These are phyloP conservation scores for Dendrostoma leiphaemia DNA, from an alignment of 2,329 filamentous ascomycete genomes.

Conservation along the genomic window DNA sequence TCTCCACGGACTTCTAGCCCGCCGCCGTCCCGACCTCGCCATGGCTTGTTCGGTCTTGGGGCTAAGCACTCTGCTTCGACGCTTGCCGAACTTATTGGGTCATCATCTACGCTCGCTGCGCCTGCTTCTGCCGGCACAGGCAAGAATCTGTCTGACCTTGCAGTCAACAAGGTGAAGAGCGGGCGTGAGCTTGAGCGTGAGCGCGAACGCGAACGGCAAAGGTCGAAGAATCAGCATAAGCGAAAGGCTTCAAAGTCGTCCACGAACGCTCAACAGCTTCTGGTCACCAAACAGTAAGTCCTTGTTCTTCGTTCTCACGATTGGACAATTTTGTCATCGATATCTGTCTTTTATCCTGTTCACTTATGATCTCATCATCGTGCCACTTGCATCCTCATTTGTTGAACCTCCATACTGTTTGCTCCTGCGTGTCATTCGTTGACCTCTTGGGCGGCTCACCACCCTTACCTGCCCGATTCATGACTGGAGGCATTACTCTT, in stretches of 20 bases:
- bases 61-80: slow-evolving; percentile 45
- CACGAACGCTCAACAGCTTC: slow-evolving; percentile 30
- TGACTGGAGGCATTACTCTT: no score
- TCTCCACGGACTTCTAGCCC: slow-evolving; percentile 27
- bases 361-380: no score
- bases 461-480: no score
- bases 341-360: not conserved
- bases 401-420: no score
- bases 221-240: slow-evolving; percentile 21
- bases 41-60: slow-evolving; percentile 39
- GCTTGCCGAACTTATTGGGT: slow-evolving; percentile 51
- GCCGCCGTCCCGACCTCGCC: slow-evolving; percentile 27
- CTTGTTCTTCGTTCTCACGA: not conserved
- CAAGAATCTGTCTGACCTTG: slow-evolving; percentile 36
- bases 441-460: no score
- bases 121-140: slow-evolving; percentile 38
- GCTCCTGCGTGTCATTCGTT: no score
- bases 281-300: slow-evolving; percentile 48
- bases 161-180: slow-evolving; percentile 45
- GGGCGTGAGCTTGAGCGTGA: no score
- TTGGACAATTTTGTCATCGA: not conserved
- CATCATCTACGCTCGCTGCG: slow-evolving; percentile 50
- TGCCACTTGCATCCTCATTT: no score
- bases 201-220: slow-evolving; percentile 29
- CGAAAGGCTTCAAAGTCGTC: slow-evolving; percentile 18